Evolutionary conservation across 768 basidiomycete species (phyloP), one percentile per base, ranked within the genome.

Genomic region (Auriscalpium microsporum): DNA sequence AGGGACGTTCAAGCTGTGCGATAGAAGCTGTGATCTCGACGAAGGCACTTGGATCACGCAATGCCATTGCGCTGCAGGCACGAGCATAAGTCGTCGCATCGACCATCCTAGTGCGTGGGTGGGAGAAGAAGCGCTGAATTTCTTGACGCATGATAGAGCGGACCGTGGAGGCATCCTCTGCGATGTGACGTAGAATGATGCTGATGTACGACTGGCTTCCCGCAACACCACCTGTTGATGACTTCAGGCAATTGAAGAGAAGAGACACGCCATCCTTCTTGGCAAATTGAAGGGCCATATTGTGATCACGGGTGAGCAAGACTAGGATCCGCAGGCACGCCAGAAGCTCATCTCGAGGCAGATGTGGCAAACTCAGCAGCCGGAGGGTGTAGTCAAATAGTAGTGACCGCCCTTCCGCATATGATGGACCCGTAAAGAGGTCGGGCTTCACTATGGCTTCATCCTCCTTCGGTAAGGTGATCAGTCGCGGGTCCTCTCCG

Each of bases 121-220:
- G 84, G 4, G 78, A 71, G 63, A 96, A 85, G 72, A 87, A 93
- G 2, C 84, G 80, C 62, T 83, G 87, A 64, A 98, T 78, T 56
- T 91, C 87, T 59, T 88, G 84, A 21, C 80, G 80, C 83, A 99
- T 94, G 62, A 90, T 76, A 10, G 73, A 74, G 54, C 81, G 78
- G 45, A 98, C 67, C 8, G 77, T 78, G 2, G 71, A 65, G 2
- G 75, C 63, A 59, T 94, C 90, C 70, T 99, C 96, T 49, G 94
- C 81, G 52, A 91, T 71, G 65, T 99, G 96, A 8, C 96, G 86
- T n/a, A 97, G 74, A 58, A 97, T 87, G 63, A 87, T 88, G 44
- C 85, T 83, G 53, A 93, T 80, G 67, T 93, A 91, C 0, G 88
- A 83, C 47, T 91, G 90, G 59, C 84, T 86, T 17, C 87, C 84